Conservation (phyloP, 2,329 filamentous ascomycete species). For the Aspergillus unguis region DNA sequence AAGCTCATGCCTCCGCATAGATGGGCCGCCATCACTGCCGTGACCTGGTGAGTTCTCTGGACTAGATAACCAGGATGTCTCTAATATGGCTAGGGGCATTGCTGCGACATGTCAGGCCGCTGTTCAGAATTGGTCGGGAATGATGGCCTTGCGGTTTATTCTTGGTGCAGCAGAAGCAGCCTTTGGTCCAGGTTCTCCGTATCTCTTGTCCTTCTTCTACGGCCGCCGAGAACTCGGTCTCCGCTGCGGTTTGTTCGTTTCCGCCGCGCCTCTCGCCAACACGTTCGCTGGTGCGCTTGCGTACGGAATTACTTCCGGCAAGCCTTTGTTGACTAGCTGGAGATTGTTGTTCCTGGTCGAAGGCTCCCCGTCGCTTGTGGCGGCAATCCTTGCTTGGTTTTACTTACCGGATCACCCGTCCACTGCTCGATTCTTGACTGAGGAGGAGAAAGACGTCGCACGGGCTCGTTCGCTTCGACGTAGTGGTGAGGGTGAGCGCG, state of each 20-base stretch:
- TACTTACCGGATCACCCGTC: slow-evolving; percentile 53
- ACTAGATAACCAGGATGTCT: slow-evolving; percentile 2
- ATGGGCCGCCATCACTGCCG: slow-evolving; percentile 44
- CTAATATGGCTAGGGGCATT: slow-evolving; percentile 38
- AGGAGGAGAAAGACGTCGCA: slow-evolving; percentile 58
- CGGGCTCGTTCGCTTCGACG: slow-evolving; percentile 53
- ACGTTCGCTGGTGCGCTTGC: slow-evolving; percentile 70
- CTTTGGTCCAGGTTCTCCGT: slow-evolving; percentile 48
- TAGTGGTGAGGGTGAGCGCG: slow-evolving; percentile 46
- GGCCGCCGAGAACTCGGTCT: slow-evolving; percentile 56
- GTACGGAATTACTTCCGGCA: slow-evolving; percentile 62
- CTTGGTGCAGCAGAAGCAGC: slow-evolving; percentile 48
- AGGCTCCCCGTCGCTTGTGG: slow-evolving; percentile 57
- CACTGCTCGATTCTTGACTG: slow-evolving; percentile 53
- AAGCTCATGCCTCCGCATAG: slow-evolving; percentile 41
- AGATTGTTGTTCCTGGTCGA: slow-evolving; percentile 64
- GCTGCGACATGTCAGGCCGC: slow-evolving; percentile 48
- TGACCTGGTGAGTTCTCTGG: slow-evolving; percentile 37
- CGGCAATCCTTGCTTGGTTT: slow-evolving; percentile 55
- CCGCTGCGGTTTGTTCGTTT: slow-evolving; percentile 54
- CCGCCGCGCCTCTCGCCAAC: slow-evolving; percentile 67
- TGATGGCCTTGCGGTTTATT: slow-evolving; percentile 51
- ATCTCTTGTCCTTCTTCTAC: slow-evolving; percentile 58
- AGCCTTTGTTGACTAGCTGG: slow-evolving; percentile 60
- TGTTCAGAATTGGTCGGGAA: slow-evolving; percentile 43